phyloP scores from a whole-genome alignment of 1,284 basidiomycete genomes.

The Leccinum huronense region DNA sequence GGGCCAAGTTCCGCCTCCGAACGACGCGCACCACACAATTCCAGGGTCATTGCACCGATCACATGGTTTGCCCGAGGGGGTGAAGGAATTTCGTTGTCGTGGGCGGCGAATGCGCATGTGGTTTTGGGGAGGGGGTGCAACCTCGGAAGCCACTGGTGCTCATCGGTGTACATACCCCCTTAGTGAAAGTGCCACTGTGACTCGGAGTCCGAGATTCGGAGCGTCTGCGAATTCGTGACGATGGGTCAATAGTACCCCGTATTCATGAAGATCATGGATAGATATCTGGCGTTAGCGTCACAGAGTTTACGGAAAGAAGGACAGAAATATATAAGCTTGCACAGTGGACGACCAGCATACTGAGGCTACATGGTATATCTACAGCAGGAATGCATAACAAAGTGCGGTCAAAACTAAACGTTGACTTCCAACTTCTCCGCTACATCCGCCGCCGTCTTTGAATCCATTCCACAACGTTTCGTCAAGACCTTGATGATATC shows the following conservation, averaged over 20 bases:
- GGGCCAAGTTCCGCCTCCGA: neutral
- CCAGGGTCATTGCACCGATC: neutral
- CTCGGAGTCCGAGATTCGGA: neutral
- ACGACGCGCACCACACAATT: neutral
- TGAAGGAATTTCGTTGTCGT: neutral
- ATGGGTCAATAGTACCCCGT: neutral
- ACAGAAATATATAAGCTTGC: slow-evolving; percentile 10
- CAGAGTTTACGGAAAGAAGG: neutral
- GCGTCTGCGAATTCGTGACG: neutral
- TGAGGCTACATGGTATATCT: neutral
- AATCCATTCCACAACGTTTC: slow-evolving; percentile 31
- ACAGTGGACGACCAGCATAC: slow-evolving; percentile 7
- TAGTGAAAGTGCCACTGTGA: neutral
- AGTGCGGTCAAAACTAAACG: neutral
- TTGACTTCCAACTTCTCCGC: slow-evolving; percentile 17
- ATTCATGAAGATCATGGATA: neutral
- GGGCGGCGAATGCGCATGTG: neutral
- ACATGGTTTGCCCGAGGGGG: neutral
- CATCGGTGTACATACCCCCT: no score
- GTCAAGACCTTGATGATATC: slow-evolving; percentile 27
- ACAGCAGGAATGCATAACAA: neutral
- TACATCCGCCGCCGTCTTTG: slow-evolving; percentile 22
- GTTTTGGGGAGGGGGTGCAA: neutral
- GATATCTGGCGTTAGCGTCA: neutral
- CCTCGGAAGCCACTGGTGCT: neutral